Evolutionary conservation across 108 stramenopile species (phyloP), one percentile per base, ranked within the genome.

Genomic region (Pinguiococcus pyrenoidosus): DNA sequence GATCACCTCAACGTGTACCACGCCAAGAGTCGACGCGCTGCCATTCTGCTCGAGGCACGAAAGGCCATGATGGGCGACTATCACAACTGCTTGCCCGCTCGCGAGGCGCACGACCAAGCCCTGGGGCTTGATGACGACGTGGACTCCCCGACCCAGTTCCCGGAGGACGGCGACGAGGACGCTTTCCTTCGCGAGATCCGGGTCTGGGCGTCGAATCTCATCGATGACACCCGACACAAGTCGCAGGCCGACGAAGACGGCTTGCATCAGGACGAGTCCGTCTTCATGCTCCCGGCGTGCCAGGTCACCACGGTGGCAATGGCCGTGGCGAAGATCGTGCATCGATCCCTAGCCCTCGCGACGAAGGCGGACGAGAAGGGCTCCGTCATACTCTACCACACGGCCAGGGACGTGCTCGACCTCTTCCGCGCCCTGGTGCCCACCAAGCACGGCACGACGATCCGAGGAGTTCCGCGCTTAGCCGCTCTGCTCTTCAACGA

Each of bases 351-450:
- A 7, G 18, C 34, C 10, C 36, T 37, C 17, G 49, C 49, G 2
- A 37, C 36, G 26, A 37, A 34, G 28, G 41, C 40, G 9, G 26
- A 43, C 29, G 52, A 42, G 33, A 42, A 5, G 0, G 8, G 3
- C 17, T 36, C 5, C 10, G 5, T 29, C 0, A 6, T 20, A 21
- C 9, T 34, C 6, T 5, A 13, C 7, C n/a, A n/a, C 32, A 14
- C 46, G 22, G 46, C 46, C 9, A 29, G 56, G 16, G 56, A 58
- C n/a, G 41, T 58, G 36, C 30, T 49, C 14, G 56, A 58, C 18
- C 46, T 58, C 6, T 58, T 58, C 56, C 47, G 56, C 7, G 56
- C 56, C 37, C 45, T 58, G 21, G 30, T 58, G 27, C 56, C 56
- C 8, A 38, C 32, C 7, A 37, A 38, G 29, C 56, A 58, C 40